Conservation (phyloP, 169 alveolate genomes). For the Cryptosporidium sp. region DNA sequence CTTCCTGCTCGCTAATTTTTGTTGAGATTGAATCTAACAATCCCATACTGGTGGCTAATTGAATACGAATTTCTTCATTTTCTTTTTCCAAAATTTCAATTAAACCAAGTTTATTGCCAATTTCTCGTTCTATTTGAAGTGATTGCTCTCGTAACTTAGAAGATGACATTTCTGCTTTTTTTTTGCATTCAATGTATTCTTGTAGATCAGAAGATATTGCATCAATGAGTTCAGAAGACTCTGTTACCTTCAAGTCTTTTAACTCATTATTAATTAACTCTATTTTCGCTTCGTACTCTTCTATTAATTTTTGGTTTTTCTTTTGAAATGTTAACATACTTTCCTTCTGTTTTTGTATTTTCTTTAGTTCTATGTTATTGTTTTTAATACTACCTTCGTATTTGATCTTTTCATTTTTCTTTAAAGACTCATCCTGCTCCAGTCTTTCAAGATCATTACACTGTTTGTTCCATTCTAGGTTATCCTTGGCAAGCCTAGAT, state of each 20-base stretch:
- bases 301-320: slow-evolving; percentile 26
- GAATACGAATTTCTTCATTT: slow-evolving; percentile 18
- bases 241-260: slow-evolving; percentile 4
- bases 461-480: slow-evolving; percentile 1
- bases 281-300: slow-evolving; percentile 1
- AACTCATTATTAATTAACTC: not conserved
- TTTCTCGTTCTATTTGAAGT: slow-evolving; percentile 60
- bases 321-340: not conserved
- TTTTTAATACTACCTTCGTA: slow-evolving; percentile 9
- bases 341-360: slow-evolving; percentile 20
- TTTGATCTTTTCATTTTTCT: slow-evolving; percentile 15
- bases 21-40: slow-evolving; percentile 10
- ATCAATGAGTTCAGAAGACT: slow-evolving; percentile 8
- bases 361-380: slow-evolving; percentile 11
- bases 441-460: slow-evolving; percentile 18
- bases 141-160: slow-evolving; percentile 26
- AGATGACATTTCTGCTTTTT: slow-evolving; percentile 48
- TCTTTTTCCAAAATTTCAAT: slow-evolving; percentile 68
- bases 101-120: slow-evolving; percentile 18
- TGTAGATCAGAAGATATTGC: slow-evolving; percentile 26
- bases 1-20: slow-evolving; percentile 30
- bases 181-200: slow-evolving; percentile 66
- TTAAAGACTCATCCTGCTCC: slow-evolving; percentile 19
- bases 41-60: not conserved
- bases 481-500: slow-evolving; percentile 35